Evolutionary conservation across 2,329 filamentous ascomycete genomes (phyloP), one percentile per base, ranked within the genome.

Genomic region (Aureobasidium sp.): DNA sequence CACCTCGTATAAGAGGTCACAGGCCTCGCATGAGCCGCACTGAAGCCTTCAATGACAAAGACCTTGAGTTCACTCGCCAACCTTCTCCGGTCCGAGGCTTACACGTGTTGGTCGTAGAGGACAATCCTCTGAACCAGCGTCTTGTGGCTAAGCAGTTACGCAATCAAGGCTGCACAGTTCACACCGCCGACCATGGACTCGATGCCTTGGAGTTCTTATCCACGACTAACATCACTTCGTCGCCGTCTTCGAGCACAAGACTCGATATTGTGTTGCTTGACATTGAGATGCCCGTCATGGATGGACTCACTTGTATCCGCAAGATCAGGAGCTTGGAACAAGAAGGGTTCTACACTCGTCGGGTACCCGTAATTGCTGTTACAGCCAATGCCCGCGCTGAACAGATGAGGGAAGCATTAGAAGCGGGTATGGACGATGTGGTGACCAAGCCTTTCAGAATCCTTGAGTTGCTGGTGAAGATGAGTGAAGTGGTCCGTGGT

Each of bases 361-460:
- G 17, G 1, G 6, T 50, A 2, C 56, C 56, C 24, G 43, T 60
- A 2, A 87, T 89, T 67, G 86, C 85, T 17, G 86, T 88, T 27
- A 91, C 87, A 27, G 88, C 88, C 61, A 67, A 50, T 20, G 47
- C 47, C 12, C 47, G 47, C 10, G n/a, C 34, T 2, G 47, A 50
- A 20, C 27, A 50, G 48, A 62, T 71, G 17, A 57, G 50, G 5
- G 56, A 56, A 17, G 61, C 66, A 6, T 39, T 66, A 5, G 46
- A 62, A 32, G 47, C 59, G 2, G 66, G 65, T 3, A 65, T 64
- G 59, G 65, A 67, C 43, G 66, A 67, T 37, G 64, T 73, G 36
- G 68, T 74, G 7, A 73, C 71, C 12, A 74, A 74, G 65, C 72
- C 72, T 9, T 72, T 71, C 59, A 55, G 70, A 2, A 71, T 74